Evolutionary conservation across 805 yeast species (phyloP).

Genomic region (Nakazawaea pomicola): DNA sequence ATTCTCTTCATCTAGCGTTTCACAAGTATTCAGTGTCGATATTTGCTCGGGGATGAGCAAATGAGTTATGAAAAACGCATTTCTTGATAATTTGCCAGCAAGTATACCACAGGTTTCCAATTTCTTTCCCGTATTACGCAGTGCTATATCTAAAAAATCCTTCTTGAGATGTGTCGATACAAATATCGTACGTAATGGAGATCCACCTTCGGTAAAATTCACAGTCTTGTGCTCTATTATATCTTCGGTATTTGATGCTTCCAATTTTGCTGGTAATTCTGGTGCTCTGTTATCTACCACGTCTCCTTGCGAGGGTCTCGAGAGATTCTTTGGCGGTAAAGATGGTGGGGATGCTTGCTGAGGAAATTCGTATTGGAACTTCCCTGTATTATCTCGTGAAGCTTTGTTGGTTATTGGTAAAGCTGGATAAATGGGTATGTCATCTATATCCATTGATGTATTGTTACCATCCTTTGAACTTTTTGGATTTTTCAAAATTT

Average conservation of each 20-base stretch:
- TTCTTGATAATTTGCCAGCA: slow-evolving; percentile 55
- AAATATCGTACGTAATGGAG: slow-evolving; percentile 46
- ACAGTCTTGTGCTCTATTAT: slow-evolving; percentile 30
- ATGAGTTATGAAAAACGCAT: slow-evolving; percentile 60
- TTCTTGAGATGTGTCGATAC: slow-evolving; percentile 40
- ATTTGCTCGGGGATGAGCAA: slow-evolving; percentile 60
- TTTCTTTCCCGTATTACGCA: slow-evolving; percentile 40
- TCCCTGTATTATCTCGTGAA: no score
- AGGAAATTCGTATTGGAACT: no score
- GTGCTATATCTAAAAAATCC: slow-evolving; percentile 41
- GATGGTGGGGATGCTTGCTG: neutral
- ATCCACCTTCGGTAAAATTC: slow-evolving; percentile 50
- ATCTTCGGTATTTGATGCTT: neutral
- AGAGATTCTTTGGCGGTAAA: slow-evolving; percentile 4
- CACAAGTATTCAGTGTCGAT: slow-evolving; percentile 58
- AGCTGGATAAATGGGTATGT: neutral
- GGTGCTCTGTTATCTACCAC: no score
- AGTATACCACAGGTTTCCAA: slow-evolving; percentile 66
- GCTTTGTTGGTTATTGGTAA: neutral
- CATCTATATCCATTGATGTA: no score
- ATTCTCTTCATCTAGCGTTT: slow-evolving; percentile 54
- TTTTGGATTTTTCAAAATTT: slow-evolving; percentile 2
- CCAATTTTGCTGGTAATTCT: slow-evolving; percentile 1
- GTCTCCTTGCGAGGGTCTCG: no score
- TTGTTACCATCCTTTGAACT: no score